phyloP scores from a whole-genome alignment of 768 basidiomycete genomes.

The Russula abietina region DNA sequence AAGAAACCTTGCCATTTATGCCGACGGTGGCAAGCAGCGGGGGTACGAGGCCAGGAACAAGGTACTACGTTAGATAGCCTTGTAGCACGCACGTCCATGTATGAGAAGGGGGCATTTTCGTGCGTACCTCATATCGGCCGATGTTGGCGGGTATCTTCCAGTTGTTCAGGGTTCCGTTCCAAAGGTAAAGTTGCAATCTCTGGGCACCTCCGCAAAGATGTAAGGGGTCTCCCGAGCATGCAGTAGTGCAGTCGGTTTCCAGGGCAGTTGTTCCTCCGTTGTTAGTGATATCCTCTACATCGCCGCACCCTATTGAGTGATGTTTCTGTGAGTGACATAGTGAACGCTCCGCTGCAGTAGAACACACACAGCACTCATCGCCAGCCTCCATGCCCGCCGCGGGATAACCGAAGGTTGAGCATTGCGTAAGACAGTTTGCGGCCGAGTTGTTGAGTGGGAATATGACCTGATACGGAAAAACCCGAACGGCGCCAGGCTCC shows the following conservation, averaged over 20 bases:
- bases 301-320: constrained; percentile 56
- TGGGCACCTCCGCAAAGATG: constrained; percentile 61
- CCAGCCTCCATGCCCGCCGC: constrained; percentile 67
- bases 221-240: constrained; percentile 65
- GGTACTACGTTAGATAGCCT: constrained; percentile 31
- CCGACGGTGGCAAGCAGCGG: constrained; percentile 72
- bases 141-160: constrained; percentile 64
- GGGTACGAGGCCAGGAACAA: constrained; percentile 57
- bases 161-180: constrained; percentile 38
- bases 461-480: constrained; percentile 58
- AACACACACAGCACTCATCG: constrained; percentile 63
- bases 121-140: constrained; percentile 64
- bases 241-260: constrained; percentile 38
- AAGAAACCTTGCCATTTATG: constrained; percentile 74
- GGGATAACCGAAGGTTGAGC: constrained; percentile 64
- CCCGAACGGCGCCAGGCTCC: constrained; percentile 40
- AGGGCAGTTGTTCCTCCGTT: constrained; percentile 33
- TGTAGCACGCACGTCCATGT: background rate
- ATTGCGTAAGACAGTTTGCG: constrained; percentile 58
- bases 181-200: constrained; percentile 39
- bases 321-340: constrained; percentile 1
- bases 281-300: constrained; percentile 45
- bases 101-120: background rate
- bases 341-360: background rate
- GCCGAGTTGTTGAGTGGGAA: constrained; percentile 59